Base-by-base conservation (phyloP, 2,329 filamentous ascomycete genomes). In the Lecanosticta acicola region DNA sequence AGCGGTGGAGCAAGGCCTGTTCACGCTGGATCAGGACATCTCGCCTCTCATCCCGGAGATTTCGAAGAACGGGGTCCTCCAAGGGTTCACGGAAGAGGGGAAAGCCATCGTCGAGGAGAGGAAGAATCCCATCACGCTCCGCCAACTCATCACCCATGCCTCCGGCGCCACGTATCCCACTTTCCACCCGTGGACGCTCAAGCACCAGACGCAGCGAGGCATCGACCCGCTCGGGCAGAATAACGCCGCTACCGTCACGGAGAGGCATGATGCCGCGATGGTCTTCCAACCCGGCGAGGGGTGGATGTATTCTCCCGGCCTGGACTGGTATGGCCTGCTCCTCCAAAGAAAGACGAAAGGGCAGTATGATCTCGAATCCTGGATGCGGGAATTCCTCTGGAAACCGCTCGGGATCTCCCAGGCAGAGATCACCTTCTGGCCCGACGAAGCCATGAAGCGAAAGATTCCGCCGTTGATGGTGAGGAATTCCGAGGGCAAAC, bases 291-390 rank as follows among this genome's bases (percentile, higher is more conserved):
- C 77, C 0, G 77, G 76, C 0, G 59, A 63, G 0, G 60, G 65
- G 2, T 80, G 76, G 76, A 64, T 67, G 50, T 80, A 80, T 49
- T 70, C 74, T 0, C 53, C 67, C 1, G 54, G 55, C 2, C 57
- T 74, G 1, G 77, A 80, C 61, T 80, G 75, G 76, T 72, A 70
- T 0, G 76, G 77, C 2, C 65, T 68, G 0, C 62, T 79, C 1
- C 65, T 80, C 1, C 76, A 79, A 53, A 63, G 68, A 0, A 55
- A 74, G 0, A 74, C 73, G 0, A 68, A 69, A 0, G 24, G 24
- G 24, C 8, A n/a, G 7, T 21, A 36, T 1, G 42, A 45, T 17
- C 35, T 45, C 42, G 55, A 7, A 68, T 65, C 0, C 59, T 80
- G 2, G 65, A 71, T 2, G 66, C 61, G 70, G 9, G 52, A 69